phyloP scores from a whole-genome alignment of 768 basidiomycete species.

The Hericium erinaceus region DNA sequence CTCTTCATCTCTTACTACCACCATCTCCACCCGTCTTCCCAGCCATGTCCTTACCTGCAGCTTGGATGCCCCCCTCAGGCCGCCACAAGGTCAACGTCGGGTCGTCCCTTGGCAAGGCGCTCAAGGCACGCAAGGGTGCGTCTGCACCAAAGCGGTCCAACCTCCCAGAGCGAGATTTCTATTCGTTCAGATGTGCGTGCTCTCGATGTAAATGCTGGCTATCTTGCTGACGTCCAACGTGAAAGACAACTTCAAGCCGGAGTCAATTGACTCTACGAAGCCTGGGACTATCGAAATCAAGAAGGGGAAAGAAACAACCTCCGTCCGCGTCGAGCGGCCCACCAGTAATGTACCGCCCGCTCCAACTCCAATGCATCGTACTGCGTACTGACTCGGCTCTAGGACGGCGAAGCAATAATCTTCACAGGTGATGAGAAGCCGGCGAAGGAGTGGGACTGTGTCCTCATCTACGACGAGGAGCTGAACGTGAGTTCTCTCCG shows the following conservation, averaged over 20 bases:
- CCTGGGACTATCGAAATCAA: constrained; percentile 59
- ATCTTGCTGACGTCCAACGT: background rate
- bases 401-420: constrained; percentile 45
- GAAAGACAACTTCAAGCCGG: constrained; percentile 70
- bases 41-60: background rate
- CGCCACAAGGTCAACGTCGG: constrained; percentile 53
- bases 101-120: constrained; percentile 48
- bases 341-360: constrained; percentile 46
- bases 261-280: constrained; percentile 55
- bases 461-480: constrained; percentile 74
- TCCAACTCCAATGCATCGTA: background rate
- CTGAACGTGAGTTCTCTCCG: constrained; percentile 39
- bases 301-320: constrained; percentile 41
- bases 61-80: constrained; percentile 25
- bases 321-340: constrained; percentile 54
- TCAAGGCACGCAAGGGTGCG: constrained; percentile 57
- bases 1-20: too few relatives aligned
- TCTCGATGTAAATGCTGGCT: background rate
- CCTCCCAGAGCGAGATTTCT: constrained; percentile 60
- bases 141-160: constrained; percentile 35
- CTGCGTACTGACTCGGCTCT: constrained; percentile 3
- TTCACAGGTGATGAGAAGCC: constrained; percentile 50
- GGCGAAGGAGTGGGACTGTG: constrained; percentile 65
- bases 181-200: constrained; percentile 63
- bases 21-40: too few relatives aligned